These are phyloP conservation scores for Parmales sp. DNA, from an alignment of 108 stramenopile species.

Conservation along the genomic window DNA sequence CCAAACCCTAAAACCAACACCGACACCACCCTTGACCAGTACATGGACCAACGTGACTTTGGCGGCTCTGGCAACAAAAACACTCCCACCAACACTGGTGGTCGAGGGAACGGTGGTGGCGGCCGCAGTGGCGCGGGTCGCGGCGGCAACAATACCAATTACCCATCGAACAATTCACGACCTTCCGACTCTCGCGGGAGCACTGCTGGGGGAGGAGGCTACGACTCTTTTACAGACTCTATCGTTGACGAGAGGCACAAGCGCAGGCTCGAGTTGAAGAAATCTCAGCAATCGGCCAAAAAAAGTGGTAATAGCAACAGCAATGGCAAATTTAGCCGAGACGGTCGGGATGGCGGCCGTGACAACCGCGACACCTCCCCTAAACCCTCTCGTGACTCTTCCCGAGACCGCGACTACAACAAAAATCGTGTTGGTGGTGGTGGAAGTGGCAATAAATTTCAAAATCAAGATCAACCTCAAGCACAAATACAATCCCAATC, in stretches of 20 bases:
- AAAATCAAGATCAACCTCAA: too few species aligned
- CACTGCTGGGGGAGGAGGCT: too few species aligned
- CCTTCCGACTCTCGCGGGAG: background rate
- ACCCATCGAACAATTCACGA: background rate
- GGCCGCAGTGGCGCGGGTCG: background rate
- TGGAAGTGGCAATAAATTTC: too few species aligned
- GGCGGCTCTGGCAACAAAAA: too few species aligned
- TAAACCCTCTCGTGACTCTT: background rate
- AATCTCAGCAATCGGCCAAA: too few species aligned
- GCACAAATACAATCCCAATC: too few species aligned
- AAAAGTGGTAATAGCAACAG: too few species aligned
- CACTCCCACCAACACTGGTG: too few species aligned
- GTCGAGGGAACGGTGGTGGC: background rate
- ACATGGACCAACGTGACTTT: background rate
- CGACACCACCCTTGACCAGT: background rate
- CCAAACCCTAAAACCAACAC: background rate
- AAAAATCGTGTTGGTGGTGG: too few species aligned
- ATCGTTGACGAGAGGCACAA: constrained; percentile 2
- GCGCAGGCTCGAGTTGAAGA: background rate
- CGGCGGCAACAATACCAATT: background rate
- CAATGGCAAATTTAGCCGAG: too few species aligned
- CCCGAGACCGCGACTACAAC: background rate
- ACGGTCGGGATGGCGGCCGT: background rate
- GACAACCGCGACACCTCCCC: background rate
- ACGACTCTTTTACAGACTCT: background rate